These are phyloP conservation scores for Umbilicus rupestris DNA, from an alignment of 164 flowering plant genomes.

Conservation along the genomic window DNA sequence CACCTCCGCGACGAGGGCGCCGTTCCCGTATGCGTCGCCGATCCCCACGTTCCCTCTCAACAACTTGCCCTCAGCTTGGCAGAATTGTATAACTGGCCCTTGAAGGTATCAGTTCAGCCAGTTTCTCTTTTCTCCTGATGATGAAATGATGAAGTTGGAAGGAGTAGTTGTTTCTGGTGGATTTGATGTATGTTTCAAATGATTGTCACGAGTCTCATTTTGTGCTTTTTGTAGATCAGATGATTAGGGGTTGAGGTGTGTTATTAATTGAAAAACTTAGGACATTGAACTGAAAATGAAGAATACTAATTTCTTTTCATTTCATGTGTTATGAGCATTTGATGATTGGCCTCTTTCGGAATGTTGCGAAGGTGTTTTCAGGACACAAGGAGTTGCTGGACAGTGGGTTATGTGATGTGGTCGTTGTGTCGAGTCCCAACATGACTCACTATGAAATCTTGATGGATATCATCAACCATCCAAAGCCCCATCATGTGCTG, in stretches of 20 bases:
- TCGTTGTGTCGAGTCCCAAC: slow-evolving; percentile 82
- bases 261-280: background rate
- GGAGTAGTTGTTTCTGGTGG: no score
- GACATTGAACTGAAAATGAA: slow-evolving; percentile 1
- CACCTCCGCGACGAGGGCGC: slow-evolving; percentile 63
- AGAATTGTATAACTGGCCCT: slow-evolving; percentile 46
- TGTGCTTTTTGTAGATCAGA: no score
- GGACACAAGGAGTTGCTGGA: slow-evolving; percentile 70
- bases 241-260: background rate
- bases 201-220: no score
- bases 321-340: no score
- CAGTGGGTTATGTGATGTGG: slow-evolving; percentile 78
- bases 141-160: no score
- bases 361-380: slow-evolving; percentile 44
- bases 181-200: no score
- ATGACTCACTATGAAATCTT: slow-evolving; percentile 87
- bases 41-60: slow-evolving; percentile 80
- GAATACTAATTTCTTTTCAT: no score
- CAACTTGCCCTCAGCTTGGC: slow-evolving; percentile 51
- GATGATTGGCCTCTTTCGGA: background rate
- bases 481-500: slow-evolving; percentile 77
- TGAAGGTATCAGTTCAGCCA: slow-evolving; percentile 32
- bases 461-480: slow-evolving; percentile 79
- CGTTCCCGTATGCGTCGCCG: slow-evolving; percentile 63
- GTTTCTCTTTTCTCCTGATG: background rate